Evolutionary conservation across 2,329 filamentous ascomycete genomes (phyloP).

Genomic region (Byssothecium circinans): DNA sequence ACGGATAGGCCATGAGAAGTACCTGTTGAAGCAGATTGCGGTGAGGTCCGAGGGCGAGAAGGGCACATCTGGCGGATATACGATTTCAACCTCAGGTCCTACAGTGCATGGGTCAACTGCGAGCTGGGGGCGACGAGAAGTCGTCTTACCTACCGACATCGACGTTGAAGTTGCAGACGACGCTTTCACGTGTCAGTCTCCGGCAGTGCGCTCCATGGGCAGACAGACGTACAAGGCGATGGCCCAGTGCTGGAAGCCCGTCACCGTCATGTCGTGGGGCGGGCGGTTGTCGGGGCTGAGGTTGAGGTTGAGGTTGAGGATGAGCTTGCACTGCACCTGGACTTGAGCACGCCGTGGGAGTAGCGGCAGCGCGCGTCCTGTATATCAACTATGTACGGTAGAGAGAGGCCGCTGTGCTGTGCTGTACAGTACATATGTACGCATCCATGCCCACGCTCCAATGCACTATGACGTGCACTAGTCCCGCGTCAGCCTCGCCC

Average conservation of each 20-base stretch:
- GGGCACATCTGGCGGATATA: constrained; percentile 44
- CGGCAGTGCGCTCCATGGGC: background rate
- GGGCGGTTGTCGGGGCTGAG: too few species aligned
- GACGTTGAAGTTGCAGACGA: constrained; percentile 50
- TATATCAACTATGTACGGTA: too few species aligned
- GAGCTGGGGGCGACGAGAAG: background rate
- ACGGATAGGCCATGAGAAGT: constrained; percentile 18
- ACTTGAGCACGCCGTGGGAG: too few species aligned
- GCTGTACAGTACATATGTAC: too few species aligned
- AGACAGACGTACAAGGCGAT: constrained; percentile 42
- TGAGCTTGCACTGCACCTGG: too few species aligned
- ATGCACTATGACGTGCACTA: too few species aligned
- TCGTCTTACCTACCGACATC: constrained; percentile 40
- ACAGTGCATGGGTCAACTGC: constrained; percentile 8
- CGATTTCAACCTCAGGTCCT: constrained; percentile 47
- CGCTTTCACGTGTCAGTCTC: constrained; percentile 31
- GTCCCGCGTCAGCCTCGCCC: too few species aligned
- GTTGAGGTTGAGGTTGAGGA: too few species aligned
- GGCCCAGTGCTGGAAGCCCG: constrained; percentile 44
- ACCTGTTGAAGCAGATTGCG: constrained; percentile 47
- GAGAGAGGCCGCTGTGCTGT: too few species aligned
- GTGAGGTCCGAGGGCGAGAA: constrained; percentile 44
- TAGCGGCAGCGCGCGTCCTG: too few species aligned
- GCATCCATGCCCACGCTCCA: too few species aligned
- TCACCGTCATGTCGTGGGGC: background rate